These are phyloP conservation scores for Tulasnella sp. DNA, from an alignment of 768 basidiomycete genomes.

Conservation along the genomic window DNA sequence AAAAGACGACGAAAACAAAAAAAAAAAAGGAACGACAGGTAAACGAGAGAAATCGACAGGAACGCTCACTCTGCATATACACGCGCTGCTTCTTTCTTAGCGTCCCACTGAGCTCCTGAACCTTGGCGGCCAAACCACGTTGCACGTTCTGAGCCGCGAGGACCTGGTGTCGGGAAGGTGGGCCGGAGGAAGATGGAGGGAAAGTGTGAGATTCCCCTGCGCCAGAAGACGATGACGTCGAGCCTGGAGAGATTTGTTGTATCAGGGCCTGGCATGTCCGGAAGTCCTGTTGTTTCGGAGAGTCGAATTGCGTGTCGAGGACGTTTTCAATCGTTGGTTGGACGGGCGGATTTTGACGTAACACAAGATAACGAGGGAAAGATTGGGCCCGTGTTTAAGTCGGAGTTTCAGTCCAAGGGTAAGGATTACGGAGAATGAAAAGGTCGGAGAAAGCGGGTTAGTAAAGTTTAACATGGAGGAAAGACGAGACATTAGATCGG, in stretches of 20 bases:
- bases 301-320: not conserved
- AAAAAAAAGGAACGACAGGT: not conserved
- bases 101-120: conserved; percentile 81
- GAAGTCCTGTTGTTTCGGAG: conserved; percentile 41
- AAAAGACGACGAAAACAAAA: not conserved
- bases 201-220: conserved; percentile 33
- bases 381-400: conserved; percentile 26
- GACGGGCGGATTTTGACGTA: conserved; percentile 8
- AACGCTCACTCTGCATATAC: conserved; percentile 88
- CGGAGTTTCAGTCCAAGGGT: conserved; percentile 29
- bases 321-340: not conserved
- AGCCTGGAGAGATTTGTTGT: conserved; percentile 46
- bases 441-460: not conserved
- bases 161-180: conserved; percentile 28
- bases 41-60: not conserved
- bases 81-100: conserved; percentile 98
- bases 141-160: conserved; percentile 88
- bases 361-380: conserved; percentile 11
- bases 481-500: not conserved
- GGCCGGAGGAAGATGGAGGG: conserved; percentile 42
- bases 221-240: not conserved
- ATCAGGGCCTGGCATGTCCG: conserved; percentile 48
- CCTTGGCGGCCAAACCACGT: conserved; percentile 86
- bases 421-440: not conserved
- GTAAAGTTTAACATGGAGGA: not conserved